Evolutionary conservation across 2,329 filamentous ascomycete genomes (phyloP), one percentile per base, ranked within the genome.

Genomic region (Sordariomycetes sp.): DNA sequence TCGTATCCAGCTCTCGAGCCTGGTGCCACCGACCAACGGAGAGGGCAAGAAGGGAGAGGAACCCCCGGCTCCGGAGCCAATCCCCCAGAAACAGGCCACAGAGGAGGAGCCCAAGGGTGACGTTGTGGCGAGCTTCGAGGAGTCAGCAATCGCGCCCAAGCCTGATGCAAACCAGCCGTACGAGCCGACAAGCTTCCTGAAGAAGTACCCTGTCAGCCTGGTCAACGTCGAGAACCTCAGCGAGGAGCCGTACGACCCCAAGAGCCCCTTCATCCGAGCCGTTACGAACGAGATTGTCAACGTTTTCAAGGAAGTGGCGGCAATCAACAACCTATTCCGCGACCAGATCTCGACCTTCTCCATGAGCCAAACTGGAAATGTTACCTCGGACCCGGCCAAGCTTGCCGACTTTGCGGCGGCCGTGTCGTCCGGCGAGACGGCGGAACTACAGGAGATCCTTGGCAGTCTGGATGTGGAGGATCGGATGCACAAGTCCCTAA

Each of bases 281-380:
- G 84, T 99, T 52, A 94, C 92, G 54, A 96, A 92, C 66, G 95
- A 99, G 73, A 97, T 99, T 60, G 90, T 99, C 68, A 97, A 96
- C 68, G 94, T 96, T 0, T 97, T 96, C 77, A 97, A 96, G 73
- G 91, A 97, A 69, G 90, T 99, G 57, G 92, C 92, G 10, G 87
- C 85, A 52, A 83, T 96, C 72, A 99, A 97, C 73, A 90, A 88
- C 59, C 78, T 99, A 22, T 99, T 99, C 78, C 84, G 92, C 59
- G 94, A 99, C 66, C 94, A 99, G 67, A 95, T 99, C 57, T 95
- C 91, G 0, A 95, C 92, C 1, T 99, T 97, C 68, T 92, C 90
- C 34, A 95, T 95, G 78, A 95, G 90, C 65, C 90, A 96, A 64
- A 89, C 91, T 0, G 91, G 92, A 57, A 99, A 97, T 64, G 89